Base-by-base conservation (phyloP, 2,329 filamentous ascomycete genomes). In the Albifimbria verrucaria region DNA sequence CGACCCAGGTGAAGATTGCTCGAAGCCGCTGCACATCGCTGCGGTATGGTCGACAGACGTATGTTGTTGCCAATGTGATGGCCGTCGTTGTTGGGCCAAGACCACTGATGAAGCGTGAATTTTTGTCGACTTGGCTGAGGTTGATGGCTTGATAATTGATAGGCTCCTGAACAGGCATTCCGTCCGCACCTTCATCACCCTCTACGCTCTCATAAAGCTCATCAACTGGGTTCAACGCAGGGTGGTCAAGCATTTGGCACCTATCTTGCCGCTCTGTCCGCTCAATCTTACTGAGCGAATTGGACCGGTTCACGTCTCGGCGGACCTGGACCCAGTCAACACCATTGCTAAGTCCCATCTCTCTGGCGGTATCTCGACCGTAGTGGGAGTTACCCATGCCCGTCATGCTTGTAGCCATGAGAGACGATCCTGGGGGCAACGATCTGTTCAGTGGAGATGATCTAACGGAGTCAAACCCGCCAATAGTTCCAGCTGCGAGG, bases 251-350 rank as follows among this genome's bases (percentile, higher is more conserved):
- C 90, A 97, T 94, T 65, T 96, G 88, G 65, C 92, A 97, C 51
- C 93, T 83, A 63, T 99, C 93, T 43, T 84, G 87, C 51, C 93
- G 80, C 67, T 99, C 94, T 39, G 85, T 79, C 20, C 87, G 83
- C 73, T 99, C 94, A 59, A 93, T 94, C 56, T 86, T 87, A 70
- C 92, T 96, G 36, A 97, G 78, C 0, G 93, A 94, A 65, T 96
- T 97, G 3, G 93, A 96, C 32, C 94, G 84, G 69, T 99, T 97
- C 46, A 99, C 88, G 70, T 99, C 95, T 45, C 94, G 85, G 32
- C 94, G 88, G 21, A 97, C 92, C 68, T 97, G 92, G n/a, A 99
- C 92, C 92, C 94, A 99, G 68, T 97, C 93, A 15, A 89, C 81
- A 11, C 74, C 75, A 20, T 74, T 61, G 36, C 76, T 80, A 7